These are phyloP conservation scores for Hymenoscyphus albidus DNA, from an alignment of 2,329 filamentous ascomycete species.

Conservation along the genomic window DNA sequence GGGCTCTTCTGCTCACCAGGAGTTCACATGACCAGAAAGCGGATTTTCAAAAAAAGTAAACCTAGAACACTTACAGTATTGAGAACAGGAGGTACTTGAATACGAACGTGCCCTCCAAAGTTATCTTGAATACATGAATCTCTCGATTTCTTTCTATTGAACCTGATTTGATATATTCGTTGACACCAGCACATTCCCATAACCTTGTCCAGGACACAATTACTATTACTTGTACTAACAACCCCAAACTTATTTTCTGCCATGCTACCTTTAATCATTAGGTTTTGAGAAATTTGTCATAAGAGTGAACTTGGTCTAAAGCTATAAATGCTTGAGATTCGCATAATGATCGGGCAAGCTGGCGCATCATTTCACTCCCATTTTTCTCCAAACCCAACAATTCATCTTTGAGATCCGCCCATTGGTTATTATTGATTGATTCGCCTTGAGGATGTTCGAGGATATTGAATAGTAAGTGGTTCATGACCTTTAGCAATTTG, in stretches of 20 bases:
- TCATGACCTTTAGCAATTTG: constrained; percentile 12
- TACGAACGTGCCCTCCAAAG: too few relatives aligned
- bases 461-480: not conserved
- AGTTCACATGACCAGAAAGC: constrained; percentile 7
- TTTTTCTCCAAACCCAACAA: not conserved
- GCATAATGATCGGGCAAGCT: not conserved
- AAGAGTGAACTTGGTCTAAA: too few relatives aligned
- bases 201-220: too few relatives aligned
- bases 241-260: too few relatives aligned
- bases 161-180: too few relatives aligned
- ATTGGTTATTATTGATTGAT: not conserved
- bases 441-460: not conserved
- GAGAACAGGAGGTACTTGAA: too few relatives aligned
- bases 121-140: too few relatives aligned
- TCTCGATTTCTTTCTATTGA: too few relatives aligned
- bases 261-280: too few relatives aligned
- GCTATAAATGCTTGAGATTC: not conserved
- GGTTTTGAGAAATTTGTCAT: too few relatives aligned
- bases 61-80: not conserved
- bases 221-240: too few relatives aligned
- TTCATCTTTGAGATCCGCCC: not conserved
- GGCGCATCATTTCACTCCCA: not conserved
- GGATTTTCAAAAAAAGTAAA: not conserved
- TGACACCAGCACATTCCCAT: too few relatives aligned
- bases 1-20: not conserved